phyloP scores from a whole-genome alignment of 1,284 basidiomycete genomes.

The Inonotus hispidus region DNA sequence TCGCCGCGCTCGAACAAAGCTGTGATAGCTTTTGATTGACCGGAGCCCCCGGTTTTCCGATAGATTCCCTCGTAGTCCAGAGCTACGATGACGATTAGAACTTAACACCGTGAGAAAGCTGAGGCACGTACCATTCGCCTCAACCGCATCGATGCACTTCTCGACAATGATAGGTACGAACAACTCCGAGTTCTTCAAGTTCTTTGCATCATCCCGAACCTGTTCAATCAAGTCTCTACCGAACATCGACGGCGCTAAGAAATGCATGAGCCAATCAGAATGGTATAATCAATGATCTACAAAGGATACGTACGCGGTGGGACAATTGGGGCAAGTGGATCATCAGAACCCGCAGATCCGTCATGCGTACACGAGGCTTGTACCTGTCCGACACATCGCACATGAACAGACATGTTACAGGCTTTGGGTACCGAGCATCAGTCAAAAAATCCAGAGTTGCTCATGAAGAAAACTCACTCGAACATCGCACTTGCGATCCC shows the following conservation, averaged over 20 bases:
- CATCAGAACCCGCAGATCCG: constrained; percentile 31
- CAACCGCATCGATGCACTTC: constrained; percentile 93
- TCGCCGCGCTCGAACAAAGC: constrained; percentile 93
- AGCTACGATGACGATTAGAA: constrained; percentile 36
- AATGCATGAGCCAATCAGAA: not conserved
- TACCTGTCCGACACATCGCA: constrained; percentile 62
- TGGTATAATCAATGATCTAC: constrained; percentile 5
- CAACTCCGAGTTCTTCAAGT: constrained; percentile 38
- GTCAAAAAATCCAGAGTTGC: not conserved
- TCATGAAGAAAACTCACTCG: constrained; percentile 46
- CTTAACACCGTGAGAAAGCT: not conserved
- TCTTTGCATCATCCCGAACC: constrained; percentile 64
- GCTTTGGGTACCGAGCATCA: constrained; percentile 33
- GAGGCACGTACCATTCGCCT: constrained; percentile 60
- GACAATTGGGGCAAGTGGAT: constrained; percentile 31
- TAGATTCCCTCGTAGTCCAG: constrained; percentile 95
- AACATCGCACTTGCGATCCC: constrained; percentile 90
- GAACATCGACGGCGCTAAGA: constrained; percentile 80
- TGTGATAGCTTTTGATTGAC: constrained; percentile 90
- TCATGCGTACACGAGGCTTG: constrained; percentile 53
- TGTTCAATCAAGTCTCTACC: constrained; percentile 86
- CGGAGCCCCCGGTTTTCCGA: constrained; percentile 92
- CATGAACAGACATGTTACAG: constrained; percentile 70
- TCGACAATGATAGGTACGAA: constrained; percentile 86
- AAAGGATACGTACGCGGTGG: constrained; percentile 45